phyloP scores from a whole-genome alignment of 1,284 basidiomycete species.

The Pholiota adiposa region DNA sequence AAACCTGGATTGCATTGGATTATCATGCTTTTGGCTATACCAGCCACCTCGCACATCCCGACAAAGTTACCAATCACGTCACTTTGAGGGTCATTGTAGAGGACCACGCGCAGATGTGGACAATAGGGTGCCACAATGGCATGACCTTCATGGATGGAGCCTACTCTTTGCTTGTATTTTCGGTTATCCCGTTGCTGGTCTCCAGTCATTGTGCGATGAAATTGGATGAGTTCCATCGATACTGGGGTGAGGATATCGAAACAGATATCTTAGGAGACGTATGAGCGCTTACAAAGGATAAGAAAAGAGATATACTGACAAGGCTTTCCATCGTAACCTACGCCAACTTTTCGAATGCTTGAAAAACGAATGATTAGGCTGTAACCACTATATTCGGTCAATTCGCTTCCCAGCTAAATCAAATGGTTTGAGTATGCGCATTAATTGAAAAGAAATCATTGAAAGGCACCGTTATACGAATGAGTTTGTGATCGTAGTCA shows the following conservation, averaged over 20 bases:
- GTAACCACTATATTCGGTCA: constrained; percentile 51
- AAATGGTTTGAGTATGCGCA: background rate
- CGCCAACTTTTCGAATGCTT: constrained; percentile 61
- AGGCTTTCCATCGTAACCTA: constrained; percentile 55
- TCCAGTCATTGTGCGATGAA: constrained; percentile 54
- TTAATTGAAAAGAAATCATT: constrained; percentile 4
- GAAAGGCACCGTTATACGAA: constrained; percentile 57
- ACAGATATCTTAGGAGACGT: constrained; percentile 52
- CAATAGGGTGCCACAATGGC: constrained; percentile 62
- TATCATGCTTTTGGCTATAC: constrained; percentile 42
- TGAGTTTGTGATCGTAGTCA: constrained; percentile 67
- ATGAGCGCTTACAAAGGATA: background rate
- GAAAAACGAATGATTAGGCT: constrained; percentile 59
- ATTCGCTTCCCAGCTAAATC: constrained; percentile 58
- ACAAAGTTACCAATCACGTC: constrained; percentile 42
- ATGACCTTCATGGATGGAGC: constrained; percentile 58
- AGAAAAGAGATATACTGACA: constrained; percentile 33
- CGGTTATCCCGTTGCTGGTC: constrained; percentile 38
- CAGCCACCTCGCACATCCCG: constrained; percentile 56
- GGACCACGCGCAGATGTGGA: constrained; percentile 63
- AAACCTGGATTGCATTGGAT: constrained; percentile 28
- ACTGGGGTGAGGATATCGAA: constrained; percentile 68
- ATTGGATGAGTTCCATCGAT: constrained; percentile 59
- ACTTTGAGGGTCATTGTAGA: constrained; percentile 45
- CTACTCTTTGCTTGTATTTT: constrained; percentile 59